Evolutionary conservation across 495 filamentous ascomycete genomes (phyloP), one percentile per base, ranked within the genome.

Genomic region (Hypoxylon subgilvum): DNA sequence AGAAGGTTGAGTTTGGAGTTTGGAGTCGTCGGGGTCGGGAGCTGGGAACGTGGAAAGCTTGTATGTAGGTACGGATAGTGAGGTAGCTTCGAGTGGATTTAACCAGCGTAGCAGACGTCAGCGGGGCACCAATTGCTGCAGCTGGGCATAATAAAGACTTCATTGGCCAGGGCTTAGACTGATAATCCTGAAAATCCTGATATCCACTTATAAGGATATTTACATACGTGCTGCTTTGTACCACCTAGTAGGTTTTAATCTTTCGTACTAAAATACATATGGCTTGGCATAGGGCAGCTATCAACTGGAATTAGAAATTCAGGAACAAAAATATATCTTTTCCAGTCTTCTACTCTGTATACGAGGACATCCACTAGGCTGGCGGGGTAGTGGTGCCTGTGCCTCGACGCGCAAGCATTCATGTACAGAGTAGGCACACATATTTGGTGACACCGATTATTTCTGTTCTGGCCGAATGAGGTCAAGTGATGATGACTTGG

Each of bases 221-320:
- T n/a, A n/a, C n/a, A n/a, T n/a, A n/a, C n/a, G n/a, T n/a, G n/a
- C n/a, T n/a, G n/a, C n/a, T n/a, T n/a, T n/a, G n/a, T n/a, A n/a
- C n/a, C n/a, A n/a, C n/a, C n/a, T n/a, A n/a, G n/a, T n/a, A n/a
- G n/a, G n/a, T n/a, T n/a, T n/a, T n/a, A n/a, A n/a, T n/a, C n/a
- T n/a, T n/a, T n/a, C n/a, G n/a, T n/a, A n/a, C 42, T 6, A 40
- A 52, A n/a, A 30, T 28, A 22, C 28, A 40, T 49, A 14, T 52
- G 31, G 46, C 35, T 44, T 31, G 41, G 47, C 47, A 41, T 46
- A n/a, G n/a, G n/a, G n/a, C n/a, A n/a, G n/a, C n/a, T n/a, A n/a
- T n/a, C n/a, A 59, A 25, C 56, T 47, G 4, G 28, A 57, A 57
- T 36, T 50, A 57, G 53, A 57, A 57, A 45, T 36, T 27, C 23